These are phyloP conservation scores for Trichoderma semiorbis DNA, from an alignment of 2,329 filamentous ascomycete genomes.

Conservation along the genomic window DNA sequence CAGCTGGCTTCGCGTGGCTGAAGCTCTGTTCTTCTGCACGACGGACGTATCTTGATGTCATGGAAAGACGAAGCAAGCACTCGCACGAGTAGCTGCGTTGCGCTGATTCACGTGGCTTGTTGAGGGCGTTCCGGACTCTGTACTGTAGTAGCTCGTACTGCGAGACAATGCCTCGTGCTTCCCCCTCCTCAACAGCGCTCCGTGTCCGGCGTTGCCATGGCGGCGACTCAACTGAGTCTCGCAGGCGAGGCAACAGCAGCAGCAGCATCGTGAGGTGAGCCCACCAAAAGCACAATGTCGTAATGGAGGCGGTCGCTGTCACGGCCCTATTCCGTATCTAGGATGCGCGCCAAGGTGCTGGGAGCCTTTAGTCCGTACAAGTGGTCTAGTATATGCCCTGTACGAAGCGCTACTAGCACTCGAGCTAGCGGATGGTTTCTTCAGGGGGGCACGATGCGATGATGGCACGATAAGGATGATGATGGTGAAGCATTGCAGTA, in stretches of 20 bases:
- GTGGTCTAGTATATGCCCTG: too few species aligned
- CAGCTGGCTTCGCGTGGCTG: conserved; percentile 4
- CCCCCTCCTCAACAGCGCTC: not conserved
- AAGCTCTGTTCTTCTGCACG: not conserved
- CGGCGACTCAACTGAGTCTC: not conserved
- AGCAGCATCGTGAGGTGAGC: conserved; percentile 9
- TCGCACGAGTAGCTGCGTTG: not conserved
- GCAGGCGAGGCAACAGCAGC: not conserved
- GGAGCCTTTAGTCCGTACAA: conserved; percentile 16
- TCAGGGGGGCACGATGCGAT: not conserved
- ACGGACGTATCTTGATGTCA: conserved; percentile 9
- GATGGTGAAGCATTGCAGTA: not conserved
- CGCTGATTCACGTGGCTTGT: not conserved
- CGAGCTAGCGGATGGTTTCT: not conserved
- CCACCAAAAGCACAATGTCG: conserved; percentile 13
- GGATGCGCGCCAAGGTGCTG: conserved; percentile 5
- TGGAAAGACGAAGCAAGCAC: not conserved
- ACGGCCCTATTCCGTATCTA: conserved; percentile 11
- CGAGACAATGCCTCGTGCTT: not conserved
- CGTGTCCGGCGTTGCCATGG: conserved; percentile 13
- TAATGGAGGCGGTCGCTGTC: conserved; percentile 5
- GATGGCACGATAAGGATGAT: conserved; percentile 12
- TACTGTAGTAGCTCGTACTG: not conserved
- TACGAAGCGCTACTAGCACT: not conserved
- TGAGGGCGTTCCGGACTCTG: not conserved